Conservation (phyloP, 306 rosid genomes). For the Ormosia emarginata region DNA sequence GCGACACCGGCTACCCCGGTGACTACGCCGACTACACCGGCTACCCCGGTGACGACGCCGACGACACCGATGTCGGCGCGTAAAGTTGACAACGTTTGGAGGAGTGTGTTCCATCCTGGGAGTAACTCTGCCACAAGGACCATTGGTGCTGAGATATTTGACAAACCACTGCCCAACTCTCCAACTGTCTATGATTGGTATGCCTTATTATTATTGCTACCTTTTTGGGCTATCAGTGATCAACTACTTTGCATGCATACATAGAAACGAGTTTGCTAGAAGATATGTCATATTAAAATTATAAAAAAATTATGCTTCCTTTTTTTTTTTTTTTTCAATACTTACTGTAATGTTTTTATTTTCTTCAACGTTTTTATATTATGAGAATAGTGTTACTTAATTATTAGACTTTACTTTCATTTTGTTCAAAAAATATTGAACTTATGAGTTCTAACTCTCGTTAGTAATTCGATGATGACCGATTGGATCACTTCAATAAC, state of each 20-base stretch:
- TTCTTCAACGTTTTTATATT: no score
- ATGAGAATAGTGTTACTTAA: not conserved
- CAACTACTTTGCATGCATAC: not conserved
- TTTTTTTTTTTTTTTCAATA: no score
- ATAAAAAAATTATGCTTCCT: not conserved
- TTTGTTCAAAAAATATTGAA: no score
- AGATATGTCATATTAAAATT: not conserved
- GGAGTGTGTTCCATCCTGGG: slow-evolving; percentile 97
- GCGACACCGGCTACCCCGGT: slow-evolving; percentile 54
- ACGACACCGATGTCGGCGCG: slow-evolving; percentile 51
- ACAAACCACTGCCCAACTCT: slow-evolving; percentile 81
- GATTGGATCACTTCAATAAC: not conserved
- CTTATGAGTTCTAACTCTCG: no score
- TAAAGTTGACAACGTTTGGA: slow-evolving; percentile 83
- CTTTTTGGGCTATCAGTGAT: not conserved
- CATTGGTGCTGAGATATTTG: slow-evolving; percentile 64
- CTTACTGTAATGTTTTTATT: no score
- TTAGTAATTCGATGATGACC: not conserved
- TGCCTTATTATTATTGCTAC: not conserved
- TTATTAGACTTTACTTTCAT: not conserved
- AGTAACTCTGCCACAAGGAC: slow-evolving; percentile 72
- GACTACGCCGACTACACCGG: slow-evolving; percentile 64
- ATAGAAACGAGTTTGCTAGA: not conserved
- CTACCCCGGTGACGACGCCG: slow-evolving; percentile 58
- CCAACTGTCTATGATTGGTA: slow-evolving; percentile 98